Conservation (phyloP, 257 asterid genomes). For the Nicotiana obtusifolia region DNA sequence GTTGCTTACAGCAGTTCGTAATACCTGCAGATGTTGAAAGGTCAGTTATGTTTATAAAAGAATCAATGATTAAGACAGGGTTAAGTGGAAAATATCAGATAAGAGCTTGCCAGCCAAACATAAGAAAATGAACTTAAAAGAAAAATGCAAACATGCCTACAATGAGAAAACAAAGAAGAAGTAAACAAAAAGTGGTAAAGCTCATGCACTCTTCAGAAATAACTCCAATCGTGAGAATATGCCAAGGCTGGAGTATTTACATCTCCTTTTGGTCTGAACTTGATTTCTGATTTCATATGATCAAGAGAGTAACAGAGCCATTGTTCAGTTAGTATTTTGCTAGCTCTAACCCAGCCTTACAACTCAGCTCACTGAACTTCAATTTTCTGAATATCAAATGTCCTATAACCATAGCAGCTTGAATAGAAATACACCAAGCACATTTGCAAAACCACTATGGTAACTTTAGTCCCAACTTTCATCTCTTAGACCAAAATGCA, state of each 20-base stretch:
- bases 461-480: background rate
- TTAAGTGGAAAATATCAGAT: background rate
- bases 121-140: background rate
- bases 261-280: background rate
- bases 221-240: background rate
- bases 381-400: background rate
- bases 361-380: background rate
- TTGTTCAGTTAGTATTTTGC: background rate
- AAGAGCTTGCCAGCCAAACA: constrained; percentile 1
- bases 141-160: background rate
- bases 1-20: constrained; percentile 88
- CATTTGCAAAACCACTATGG: background rate
- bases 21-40: constrained; percentile 43
- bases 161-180: background rate
- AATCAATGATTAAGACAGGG: background rate
- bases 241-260: no score
- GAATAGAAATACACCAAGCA: background rate
- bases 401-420: background rate
- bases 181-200: background rate
- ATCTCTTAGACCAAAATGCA: background rate
- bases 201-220: background rate
- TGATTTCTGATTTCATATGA: background rate
- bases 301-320: background rate
- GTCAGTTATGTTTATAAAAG: background rate
- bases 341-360: background rate